A percentile compares a stretch with the other conserved stretches of the same genome.
phyloP scores from a whole-genome alignment of 495 filamentous ascomycete genomes.

The Lepraria neglecta region DNA sequence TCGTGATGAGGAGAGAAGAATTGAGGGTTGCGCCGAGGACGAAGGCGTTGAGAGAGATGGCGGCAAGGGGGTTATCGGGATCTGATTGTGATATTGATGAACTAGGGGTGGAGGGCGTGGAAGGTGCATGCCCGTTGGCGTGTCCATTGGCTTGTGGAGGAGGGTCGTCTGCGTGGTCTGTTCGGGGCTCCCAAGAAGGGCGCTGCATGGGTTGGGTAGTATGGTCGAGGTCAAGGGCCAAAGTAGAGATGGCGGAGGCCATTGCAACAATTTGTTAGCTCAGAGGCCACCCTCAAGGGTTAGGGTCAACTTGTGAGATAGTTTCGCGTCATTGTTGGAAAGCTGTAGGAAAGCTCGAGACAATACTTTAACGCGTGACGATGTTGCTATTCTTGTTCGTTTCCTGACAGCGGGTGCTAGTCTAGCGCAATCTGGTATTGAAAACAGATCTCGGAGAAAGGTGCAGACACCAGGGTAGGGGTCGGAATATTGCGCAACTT shows the following conservation, averaged over 20 bases:
- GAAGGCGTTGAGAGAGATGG: constrained; percentile 73
- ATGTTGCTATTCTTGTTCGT: not conserved
- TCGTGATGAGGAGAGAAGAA: constrained; percentile 46
- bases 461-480: too few relatives aligned
- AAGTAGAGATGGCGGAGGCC: constrained; percentile 3
- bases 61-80: constrained; percentile 52
- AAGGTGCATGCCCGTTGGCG: not conserved
- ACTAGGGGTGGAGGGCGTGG: not conserved
- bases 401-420: constrained; percentile 9
- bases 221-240: not conserved
- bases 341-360: not conserved
- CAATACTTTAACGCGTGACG: not conserved
- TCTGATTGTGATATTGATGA: constrained; percentile 6
- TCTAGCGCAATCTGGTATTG: not conserved
- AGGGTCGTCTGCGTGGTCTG: constrained; percentile 15
- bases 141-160: constrained; percentile 7
- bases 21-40: constrained; percentile 48
- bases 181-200: constrained; percentile 17
- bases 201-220: not conserved
- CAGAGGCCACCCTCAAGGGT: not conserved
- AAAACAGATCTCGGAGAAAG: too few relatives aligned
- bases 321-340: not conserved
- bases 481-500: too few relatives aligned
- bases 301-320: too few relatives aligned
- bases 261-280: not conserved